Evolutionary conservation across 495 filamentous ascomycete species (phyloP), one percentile per base, ranked within the genome.

Genomic region (Endocarpon pusillum): DNA sequence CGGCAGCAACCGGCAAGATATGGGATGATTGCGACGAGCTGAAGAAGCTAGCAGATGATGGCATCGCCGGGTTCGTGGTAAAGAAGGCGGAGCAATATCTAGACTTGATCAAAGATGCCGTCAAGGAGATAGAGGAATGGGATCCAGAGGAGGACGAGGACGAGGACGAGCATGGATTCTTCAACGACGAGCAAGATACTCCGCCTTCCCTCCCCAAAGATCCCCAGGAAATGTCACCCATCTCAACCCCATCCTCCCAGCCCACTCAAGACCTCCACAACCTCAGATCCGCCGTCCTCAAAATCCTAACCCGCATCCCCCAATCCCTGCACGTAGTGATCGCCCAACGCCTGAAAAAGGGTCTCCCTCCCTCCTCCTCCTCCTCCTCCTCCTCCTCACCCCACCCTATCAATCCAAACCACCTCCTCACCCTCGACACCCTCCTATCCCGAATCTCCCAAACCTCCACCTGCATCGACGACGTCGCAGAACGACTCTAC

Each of bases 111-210:
- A 65, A 77, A 39, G 85, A 94, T 58, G 78, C 83, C 0, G 62
- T 89, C 19, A 66, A 75, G 42, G 85, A 94, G 54, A 53, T 94
- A 40, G 80, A 81, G 39, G 78, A 82, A 43, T 94, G 84, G 78
- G 72, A 76, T 32, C 75, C 75, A n/a, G 73, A 75, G 41, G 62
- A 63, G 14, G 63, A 62, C 21, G 68, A 64, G 0, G 62, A 65
- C 3, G 58, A 64, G 1, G 60, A 66, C 2, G 59, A 59, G 0
- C 54, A 51, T 14, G 54, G 52, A 0, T 53, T 59, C 3, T 42
- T 46, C 10, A 49, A 58, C 3, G 54, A 51, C 15, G 45, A 55
- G 1, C 54, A 57, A 5, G 61, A 58, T 3, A 41, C 47, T 48
- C 36, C 16, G n/a, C n/a, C n/a, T n/a, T n/a, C n/a, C n/a, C n/a